These are phyloP conservation scores for Castanea mollissima DNA, from an alignment of 306 rosid species.

Conservation along the genomic window DNA sequence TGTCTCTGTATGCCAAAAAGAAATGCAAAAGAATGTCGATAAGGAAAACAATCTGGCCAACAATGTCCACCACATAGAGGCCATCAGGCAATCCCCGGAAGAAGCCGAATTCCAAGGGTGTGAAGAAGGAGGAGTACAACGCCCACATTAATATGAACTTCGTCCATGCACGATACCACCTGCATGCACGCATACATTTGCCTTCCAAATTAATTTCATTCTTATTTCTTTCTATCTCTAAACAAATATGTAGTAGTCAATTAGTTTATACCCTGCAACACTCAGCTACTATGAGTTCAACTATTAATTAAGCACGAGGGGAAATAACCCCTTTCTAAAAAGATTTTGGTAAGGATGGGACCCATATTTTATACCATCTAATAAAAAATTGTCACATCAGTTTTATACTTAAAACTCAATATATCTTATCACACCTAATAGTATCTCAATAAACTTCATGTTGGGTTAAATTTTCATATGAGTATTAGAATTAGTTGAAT, in stretches of 20 bases:
- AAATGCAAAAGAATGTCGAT: slow-evolving; percentile 72
- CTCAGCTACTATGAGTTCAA: no score
- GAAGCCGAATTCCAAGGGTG: slow-evolving; percentile 94
- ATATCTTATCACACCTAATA: no score
- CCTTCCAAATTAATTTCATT: not conserved
- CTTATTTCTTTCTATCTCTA: not conserved
- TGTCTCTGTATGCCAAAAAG: slow-evolving; percentile 76
- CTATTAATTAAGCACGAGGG: no score
- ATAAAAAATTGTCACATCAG: rapidly evolving
- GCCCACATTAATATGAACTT: slow-evolving; percentile 92
- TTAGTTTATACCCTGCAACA: no score
- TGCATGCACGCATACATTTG: slow-evolving; percentile 21
- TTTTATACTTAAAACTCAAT: no score
- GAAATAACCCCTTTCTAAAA: no score
- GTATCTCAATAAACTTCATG: no score
- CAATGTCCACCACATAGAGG: slow-evolving; percentile 71
- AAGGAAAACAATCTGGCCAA: slow-evolving; percentile 80
- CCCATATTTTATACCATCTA: no score
- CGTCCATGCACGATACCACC: slow-evolving; percentile 79
- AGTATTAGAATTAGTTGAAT: no score
- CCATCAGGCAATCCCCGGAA: slow-evolving; percentile 66
- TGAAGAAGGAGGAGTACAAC: slow-evolving; percentile 93
- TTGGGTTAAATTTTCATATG: no score
- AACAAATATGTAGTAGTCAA: not conserved
- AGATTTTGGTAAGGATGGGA: no score